Evolutionary conservation across 1,284 basidiomycete genomes (phyloP).

Genomic region (Moesziomyces sp.): DNA sequence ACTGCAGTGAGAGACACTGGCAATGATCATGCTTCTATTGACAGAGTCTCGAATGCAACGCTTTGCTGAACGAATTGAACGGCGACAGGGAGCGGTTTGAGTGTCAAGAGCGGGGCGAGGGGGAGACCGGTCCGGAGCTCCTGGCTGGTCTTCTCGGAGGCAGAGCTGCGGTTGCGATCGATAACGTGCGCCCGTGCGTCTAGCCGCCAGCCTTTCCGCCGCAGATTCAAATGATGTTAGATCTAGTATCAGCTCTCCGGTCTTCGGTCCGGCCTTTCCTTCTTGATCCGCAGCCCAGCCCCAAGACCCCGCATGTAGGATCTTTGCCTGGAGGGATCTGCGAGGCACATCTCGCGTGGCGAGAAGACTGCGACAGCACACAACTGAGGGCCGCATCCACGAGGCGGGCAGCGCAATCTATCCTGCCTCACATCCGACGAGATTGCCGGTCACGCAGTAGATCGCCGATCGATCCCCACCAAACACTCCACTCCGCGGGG

Average conservation of each 20-base stretch:
- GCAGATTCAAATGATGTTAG: not conserved
- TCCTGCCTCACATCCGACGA: not conserved
- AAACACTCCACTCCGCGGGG: not conserved
- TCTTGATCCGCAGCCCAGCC: not conserved
- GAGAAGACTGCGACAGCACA: not conserved
- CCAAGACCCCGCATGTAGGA: too few species aligned
- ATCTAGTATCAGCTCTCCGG: not conserved
- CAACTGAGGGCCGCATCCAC: not conserved
- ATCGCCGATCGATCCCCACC: not conserved
- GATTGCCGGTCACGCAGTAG: not conserved
- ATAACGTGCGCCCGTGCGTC: slow-evolving; percentile 5
- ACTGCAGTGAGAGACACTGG: not conserved
- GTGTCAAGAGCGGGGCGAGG: not conserved
- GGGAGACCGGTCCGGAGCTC: slow-evolving; percentile 29
- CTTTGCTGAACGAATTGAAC: too few species aligned
- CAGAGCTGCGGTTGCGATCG: slow-evolving; percentile 8
- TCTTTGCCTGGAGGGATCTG: not conserved
- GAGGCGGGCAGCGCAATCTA: not conserved
- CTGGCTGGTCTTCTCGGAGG: not conserved
- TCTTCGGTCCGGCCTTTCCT: not conserved
- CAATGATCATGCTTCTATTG: not conserved
- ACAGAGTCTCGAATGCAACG: not conserved
- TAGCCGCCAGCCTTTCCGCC: not conserved
- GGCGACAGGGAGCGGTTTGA: too few species aligned
- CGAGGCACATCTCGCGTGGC: not conserved